Conservation (phyloP, 129 eudicot species). For the Smallanthus sonchifolius region DNA sequence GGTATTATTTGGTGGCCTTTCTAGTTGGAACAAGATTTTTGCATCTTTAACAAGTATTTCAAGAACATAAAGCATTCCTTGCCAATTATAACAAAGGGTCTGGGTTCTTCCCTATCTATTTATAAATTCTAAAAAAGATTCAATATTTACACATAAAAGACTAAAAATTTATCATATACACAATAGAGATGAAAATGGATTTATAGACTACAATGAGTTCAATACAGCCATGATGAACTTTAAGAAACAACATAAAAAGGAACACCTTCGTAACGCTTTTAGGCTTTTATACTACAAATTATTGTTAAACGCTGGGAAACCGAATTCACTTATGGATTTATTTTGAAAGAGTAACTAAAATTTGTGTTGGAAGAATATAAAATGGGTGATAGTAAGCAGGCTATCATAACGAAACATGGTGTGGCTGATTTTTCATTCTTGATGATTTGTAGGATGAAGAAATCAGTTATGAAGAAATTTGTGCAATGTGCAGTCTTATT, state of each 20-base stretch:
- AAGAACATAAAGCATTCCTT: too few species aligned
- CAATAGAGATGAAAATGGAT: constrained; percentile 66
- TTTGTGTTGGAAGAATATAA: neutral
- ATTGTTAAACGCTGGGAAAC: neutral
- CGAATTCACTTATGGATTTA: neutral
- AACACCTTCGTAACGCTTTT: constrained; percentile 58
- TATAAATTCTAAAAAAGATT: neutral
- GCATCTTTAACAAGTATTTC: too few species aligned
- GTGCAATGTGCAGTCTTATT: neutral
- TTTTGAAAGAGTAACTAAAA: constrained; percentile 11
- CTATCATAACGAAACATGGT: neutral
- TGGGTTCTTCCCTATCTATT: neutral
- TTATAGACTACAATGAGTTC: constrained; percentile 73
- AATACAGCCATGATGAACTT: constrained; percentile 77
- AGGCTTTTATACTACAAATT: constrained; percentile 7
- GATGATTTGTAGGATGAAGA: constrained; percentile 13
- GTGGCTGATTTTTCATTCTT: neutral
- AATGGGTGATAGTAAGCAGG: neutral
- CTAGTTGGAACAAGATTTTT: too few species aligned
- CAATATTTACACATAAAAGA: neutral
- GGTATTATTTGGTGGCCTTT: too few species aligned
- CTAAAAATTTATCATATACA: too few species aligned
- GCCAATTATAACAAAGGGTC: neutral
- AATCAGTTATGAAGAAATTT: constrained; percentile 19
- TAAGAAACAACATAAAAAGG: constrained; percentile 58